A percentile compares a stretch with the other conserved stretches of the same genome.
phyloP scores from a whole-genome alignment of 1,284 basidiomycete genomes.

The Cryptococcus maquisensis region DNA sequence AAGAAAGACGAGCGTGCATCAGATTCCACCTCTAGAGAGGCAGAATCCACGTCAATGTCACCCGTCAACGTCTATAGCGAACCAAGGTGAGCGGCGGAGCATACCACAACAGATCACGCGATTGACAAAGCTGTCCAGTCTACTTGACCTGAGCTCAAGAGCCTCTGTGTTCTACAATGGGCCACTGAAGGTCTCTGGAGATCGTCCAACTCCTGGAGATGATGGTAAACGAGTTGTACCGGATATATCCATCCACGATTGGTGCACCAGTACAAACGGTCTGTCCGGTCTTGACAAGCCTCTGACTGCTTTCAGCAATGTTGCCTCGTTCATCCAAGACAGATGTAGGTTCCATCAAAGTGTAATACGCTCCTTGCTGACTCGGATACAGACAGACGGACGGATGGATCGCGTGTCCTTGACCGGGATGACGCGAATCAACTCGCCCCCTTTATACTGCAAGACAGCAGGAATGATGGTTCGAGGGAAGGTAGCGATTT shows the following conservation, averaged over 20 bases:
- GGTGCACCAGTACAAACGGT: background rate
- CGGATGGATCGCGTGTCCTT: background rate
- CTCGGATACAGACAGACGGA: background rate
- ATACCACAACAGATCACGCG: too few relatives aligned
- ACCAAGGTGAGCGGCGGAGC: too few relatives aligned
- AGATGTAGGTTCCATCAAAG: background rate
- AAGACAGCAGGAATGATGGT: background rate
- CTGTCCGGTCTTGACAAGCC: background rate
- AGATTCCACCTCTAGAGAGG: too few relatives aligned
- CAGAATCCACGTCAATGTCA: too few relatives aligned
- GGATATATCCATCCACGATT: background rate
- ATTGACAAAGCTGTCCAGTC: background rate
- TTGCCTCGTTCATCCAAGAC: background rate
- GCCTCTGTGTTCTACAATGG: background rate
- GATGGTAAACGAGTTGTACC: background rate
- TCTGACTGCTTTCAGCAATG: background rate
- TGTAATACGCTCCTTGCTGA: background rate
- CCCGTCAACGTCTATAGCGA: too few relatives aligned
- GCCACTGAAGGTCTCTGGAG: background rate
- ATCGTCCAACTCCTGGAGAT: background rate
- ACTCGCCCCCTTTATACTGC: background rate
- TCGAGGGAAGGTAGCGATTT: background rate
- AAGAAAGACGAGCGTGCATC: too few relatives aligned
- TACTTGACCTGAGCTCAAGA: background rate
- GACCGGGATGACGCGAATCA: background rate